These are phyloP conservation scores for Gonium pectorale DNA, from an alignment of 139 green algal genomes.

Conservation along the genomic window DNA sequence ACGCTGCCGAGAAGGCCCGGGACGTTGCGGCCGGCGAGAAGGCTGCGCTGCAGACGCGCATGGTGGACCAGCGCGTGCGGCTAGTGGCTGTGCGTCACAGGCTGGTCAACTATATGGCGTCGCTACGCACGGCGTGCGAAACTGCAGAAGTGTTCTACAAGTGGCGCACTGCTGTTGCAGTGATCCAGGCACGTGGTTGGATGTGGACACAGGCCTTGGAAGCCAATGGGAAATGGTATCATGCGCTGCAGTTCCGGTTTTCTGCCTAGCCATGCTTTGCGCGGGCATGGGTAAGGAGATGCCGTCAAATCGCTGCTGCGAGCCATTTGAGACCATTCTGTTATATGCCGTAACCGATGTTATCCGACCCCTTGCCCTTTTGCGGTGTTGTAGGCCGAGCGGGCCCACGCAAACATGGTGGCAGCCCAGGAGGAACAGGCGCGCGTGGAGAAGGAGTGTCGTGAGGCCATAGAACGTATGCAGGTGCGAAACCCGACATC, in stretches of 20 bases:
- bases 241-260: too few relatives aligned
- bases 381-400: neutral
- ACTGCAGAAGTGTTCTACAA: constrained; percentile 22
- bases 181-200: neutral
- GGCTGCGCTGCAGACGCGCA: constrained; percentile 20
- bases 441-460: neutral
- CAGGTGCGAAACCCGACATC: too few relatives aligned
- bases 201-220: too few relatives aligned
- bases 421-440: constrained; percentile 24
- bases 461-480: constrained; percentile 2
- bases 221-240: too few relatives aligned
- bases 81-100: constrained; percentile 28
- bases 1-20: constrained; percentile 31
- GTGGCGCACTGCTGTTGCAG: constrained; percentile 11
- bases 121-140: constrained; percentile 7
- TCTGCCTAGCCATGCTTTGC: too few relatives aligned
- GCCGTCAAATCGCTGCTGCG: too few relatives aligned
- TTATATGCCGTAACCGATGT: too few relatives aligned
- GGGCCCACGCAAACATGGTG: neutral
- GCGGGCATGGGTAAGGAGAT: too few relatives aligned
- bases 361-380: too few relatives aligned
- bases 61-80: constrained; percentile 47
- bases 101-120: constrained; percentile 47
- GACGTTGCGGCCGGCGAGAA: constrained; percentile 15
- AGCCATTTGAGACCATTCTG: too few relatives aligned